phyloP scores from a whole-genome alignment of 148 eudicot genomes.

The Fagopyrum tataricum region DNA sequence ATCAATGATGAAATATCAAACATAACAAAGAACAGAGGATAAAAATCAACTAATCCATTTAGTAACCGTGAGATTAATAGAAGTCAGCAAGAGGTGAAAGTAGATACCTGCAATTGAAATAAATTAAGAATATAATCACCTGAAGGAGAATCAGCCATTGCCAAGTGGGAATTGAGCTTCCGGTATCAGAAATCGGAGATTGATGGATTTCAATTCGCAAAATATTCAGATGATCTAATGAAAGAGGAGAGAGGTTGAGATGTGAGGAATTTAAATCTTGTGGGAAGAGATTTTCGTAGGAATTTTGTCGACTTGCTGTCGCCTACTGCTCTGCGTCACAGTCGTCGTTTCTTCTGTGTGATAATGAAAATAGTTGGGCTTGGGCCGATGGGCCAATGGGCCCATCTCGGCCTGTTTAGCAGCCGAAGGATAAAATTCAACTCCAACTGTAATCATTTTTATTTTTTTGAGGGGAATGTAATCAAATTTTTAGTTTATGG shows the following conservation, averaged over 20 bases:
- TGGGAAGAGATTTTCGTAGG: background rate
- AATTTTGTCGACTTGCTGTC: background rate
- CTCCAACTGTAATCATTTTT: too few species aligned
- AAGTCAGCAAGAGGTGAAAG: background rate
- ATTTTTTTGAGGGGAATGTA: too few species aligned
- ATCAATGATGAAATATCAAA: background rate
- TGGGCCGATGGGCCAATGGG: background rate
- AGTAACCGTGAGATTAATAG: background rate
- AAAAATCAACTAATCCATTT: background rate
- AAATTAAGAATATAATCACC: background rate
- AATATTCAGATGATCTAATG: background rate
- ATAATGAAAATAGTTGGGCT: background rate
- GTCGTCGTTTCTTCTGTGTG: background rate
- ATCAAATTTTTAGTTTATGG: background rate
- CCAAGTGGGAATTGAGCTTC: background rate
- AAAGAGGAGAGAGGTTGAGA: background rate
- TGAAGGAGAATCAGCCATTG: slow-evolving; percentile 6
- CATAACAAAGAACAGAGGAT: background rate
- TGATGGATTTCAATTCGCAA: background rate
- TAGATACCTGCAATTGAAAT: background rate
- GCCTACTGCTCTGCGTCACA: background rate
- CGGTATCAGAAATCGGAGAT: background rate
- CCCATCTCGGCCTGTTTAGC: background rate
- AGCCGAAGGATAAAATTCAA: too few species aligned
- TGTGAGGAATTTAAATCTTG: background rate